Percentiles rank a stretch among this genome's conserved stretches.
Conservation (phyloP, 1,284 basidiomycete genomes). For the Amanita bisporigera region DNA sequence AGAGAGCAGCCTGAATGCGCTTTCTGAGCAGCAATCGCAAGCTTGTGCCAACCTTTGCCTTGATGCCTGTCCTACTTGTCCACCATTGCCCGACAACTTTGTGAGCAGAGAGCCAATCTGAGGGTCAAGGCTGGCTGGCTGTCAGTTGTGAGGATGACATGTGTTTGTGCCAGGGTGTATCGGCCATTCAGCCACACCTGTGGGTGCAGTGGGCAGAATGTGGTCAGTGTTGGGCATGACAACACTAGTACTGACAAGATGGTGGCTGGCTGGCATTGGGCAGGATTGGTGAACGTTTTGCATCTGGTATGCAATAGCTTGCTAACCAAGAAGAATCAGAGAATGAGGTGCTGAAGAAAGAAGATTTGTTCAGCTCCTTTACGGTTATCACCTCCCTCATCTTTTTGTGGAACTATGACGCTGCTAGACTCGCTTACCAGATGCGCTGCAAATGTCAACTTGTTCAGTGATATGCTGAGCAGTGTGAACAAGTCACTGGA, state of each 20-base stretch:
- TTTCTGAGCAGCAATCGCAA: no score
- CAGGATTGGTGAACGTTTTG: conserved; percentile 75
- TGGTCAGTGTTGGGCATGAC: conserved; percentile 1
- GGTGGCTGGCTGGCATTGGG: conserved; percentile 87
- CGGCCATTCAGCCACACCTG: no score
- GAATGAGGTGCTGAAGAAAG: conserved; percentile 74
- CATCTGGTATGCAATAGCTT: background rate
- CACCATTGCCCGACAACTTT: no score
- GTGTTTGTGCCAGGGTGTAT: no score
- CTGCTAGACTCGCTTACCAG: conserved; percentile 78
- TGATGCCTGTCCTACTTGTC: no score
- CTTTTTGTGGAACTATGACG: conserved; percentile 94
- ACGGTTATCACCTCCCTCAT: conserved; percentile 81
- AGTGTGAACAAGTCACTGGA: conserved; percentile 82
- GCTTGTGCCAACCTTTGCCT: no score
- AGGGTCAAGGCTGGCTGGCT: no score
- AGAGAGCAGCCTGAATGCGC: no score
- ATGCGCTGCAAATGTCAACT: conserved; percentile 67
- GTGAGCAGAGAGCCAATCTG: no score
- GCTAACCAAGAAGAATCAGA: conserved; percentile 51
- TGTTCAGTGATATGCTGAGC: conserved; percentile 73
- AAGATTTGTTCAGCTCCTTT: conserved; percentile 81
- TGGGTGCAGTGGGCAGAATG: no score
- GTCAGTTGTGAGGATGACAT: no score
- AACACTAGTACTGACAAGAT: no score